Conservation (phyloP, 1,139 yeast species). For the Arxiozyma bovina region DNA sequence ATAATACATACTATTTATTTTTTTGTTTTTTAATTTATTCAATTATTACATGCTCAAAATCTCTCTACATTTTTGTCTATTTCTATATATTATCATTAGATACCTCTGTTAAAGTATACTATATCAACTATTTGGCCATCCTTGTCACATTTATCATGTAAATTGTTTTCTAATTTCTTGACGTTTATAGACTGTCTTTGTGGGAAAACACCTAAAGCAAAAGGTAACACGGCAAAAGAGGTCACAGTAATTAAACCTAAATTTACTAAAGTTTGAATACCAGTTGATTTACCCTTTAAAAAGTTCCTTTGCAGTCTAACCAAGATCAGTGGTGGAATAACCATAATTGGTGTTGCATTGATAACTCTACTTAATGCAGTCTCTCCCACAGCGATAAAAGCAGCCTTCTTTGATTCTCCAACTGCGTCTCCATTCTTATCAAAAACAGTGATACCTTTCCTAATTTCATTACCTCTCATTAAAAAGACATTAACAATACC, state of each 20-base stretch:
- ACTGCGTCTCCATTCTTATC: constrained; percentile 57
- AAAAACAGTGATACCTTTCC: constrained; percentile 71
- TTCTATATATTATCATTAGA: constrained; percentile 32
- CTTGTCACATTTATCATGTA: constrained; percentile 51
- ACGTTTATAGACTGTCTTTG: constrained; percentile 63
- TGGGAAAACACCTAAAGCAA: constrained; percentile 93
- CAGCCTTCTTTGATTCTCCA: constrained; percentile 81
- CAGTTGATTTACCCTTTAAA: constrained; percentile 57
- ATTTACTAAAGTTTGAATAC: constrained; percentile 60
- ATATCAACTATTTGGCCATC: constrained; percentile 50
- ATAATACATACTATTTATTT: no score
- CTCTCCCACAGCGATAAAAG: constrained; percentile 87
- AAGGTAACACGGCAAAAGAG: constrained; percentile 80
- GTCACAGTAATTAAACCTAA: constrained; percentile 79
- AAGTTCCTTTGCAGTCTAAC: constrained; percentile 64
- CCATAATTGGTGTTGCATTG: constrained; percentile 97
- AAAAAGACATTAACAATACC: constrained; percentile 89
- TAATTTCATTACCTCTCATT: constrained; percentile 92
- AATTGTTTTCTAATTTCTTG: constrained; percentile 50
- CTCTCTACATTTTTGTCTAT: not conserved
- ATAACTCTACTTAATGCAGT: constrained; percentile 92
- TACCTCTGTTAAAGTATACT: constrained; percentile 89
- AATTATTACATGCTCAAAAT: not conserved
- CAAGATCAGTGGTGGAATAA: constrained; percentile 76
- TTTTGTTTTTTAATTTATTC: no score